Conservation (phyloP, 495 filamentous ascomycete species). For the Neurospora sp. region DNA sequence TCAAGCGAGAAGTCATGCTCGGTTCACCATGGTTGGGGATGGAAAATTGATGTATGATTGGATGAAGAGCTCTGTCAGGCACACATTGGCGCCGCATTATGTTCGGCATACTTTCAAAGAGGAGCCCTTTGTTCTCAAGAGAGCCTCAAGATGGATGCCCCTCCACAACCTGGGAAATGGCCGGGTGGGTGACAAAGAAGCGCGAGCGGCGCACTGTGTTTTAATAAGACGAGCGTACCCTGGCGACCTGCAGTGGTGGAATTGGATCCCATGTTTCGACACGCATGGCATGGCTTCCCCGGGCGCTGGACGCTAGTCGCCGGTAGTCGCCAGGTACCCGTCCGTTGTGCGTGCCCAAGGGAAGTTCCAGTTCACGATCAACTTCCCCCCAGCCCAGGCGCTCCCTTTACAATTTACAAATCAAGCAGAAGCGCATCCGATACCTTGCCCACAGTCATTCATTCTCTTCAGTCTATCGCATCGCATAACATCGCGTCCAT, state of each 20-base stretch:
- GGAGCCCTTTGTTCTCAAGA: background rate
- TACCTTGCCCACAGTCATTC: background rate
- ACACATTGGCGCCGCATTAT: background rate
- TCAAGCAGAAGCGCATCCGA: background rate
- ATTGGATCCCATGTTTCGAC: background rate
- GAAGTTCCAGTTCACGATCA: background rate
- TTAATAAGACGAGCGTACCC: background rate
- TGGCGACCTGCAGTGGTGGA: background rate
- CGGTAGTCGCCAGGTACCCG: background rate
- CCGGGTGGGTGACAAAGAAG: background rate
- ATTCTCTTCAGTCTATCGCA: background rate
- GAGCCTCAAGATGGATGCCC: background rate
- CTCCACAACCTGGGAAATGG: background rate
- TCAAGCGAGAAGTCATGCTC: background rate
- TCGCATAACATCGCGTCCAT: background rate
- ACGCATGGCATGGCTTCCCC: background rate
- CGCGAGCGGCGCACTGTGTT: background rate
- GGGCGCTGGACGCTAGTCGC: background rate
- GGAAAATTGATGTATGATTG: background rate
- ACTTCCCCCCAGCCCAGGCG: background rate
- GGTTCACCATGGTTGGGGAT: background rate
- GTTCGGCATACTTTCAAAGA: background rate
- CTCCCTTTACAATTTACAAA: background rate
- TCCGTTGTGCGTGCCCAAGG: background rate
- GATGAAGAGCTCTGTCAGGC: background rate